Percentiles rank a stretch among this genome's conserved stretches.
phyloP scores from a whole-genome alignment of 139 green algal species.

The Coelastrella sp. region DNA sequence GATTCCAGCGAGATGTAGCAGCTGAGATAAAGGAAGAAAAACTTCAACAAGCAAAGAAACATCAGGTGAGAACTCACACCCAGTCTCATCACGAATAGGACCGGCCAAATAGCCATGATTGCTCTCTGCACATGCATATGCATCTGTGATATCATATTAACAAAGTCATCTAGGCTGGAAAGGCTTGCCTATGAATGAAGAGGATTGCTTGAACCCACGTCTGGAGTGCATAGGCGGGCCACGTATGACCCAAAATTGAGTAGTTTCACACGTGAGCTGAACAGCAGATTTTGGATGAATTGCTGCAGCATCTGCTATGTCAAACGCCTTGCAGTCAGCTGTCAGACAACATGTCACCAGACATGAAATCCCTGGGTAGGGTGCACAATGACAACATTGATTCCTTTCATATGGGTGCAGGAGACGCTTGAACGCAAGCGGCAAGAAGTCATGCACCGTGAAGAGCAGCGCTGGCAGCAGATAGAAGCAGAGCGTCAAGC shows the following conservation, averaged over 20 bases:
- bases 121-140: too few species aligned
- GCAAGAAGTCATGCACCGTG: conserved; percentile 25
- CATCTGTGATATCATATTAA: too few species aligned
- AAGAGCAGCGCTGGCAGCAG: conserved; percentile 37
- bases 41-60: neutral
- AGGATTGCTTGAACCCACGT: too few species aligned
- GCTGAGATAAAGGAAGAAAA: conserved; percentile 47
- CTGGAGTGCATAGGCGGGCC: too few species aligned
- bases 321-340: too few species aligned
- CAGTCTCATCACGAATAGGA: neutral
- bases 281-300: too few species aligned
- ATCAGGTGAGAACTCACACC: conserved; percentile 17
- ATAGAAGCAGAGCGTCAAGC: conserved; percentile 4
- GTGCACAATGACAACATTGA: conserved; percentile 14
- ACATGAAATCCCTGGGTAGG: neutral
- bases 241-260: too few species aligned
- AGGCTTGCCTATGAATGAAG: too few species aligned
- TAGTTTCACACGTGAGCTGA: too few species aligned
- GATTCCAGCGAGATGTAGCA: conserved; percentile 54
- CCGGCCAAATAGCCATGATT: neutral
- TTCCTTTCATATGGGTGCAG: conserved; percentile 11
- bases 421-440: conserved; percentile 50
- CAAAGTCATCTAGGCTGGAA: too few species aligned
- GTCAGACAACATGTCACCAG: too few species aligned
- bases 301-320: too few species aligned